Base-by-base conservation (phyloP, 148 eudicot genomes). In the Vaccinium darrowii region DNA sequence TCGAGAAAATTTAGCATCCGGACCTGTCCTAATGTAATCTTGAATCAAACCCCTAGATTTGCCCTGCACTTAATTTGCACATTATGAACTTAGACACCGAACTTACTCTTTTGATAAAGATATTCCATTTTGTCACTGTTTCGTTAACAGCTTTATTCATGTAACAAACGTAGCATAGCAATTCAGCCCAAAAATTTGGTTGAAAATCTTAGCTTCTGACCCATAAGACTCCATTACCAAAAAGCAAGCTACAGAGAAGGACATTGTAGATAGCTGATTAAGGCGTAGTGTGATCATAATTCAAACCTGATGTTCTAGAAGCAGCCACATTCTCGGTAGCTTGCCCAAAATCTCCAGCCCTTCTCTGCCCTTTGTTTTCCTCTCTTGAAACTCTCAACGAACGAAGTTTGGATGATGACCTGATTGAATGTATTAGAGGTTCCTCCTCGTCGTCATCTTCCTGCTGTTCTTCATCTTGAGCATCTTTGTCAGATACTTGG, bases 401-500 rank as follows among this genome's bases (percentile, higher is more conserved):
- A 87, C 93, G 91, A 77, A 95, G 89, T 86, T 97, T 97, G 65
- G 95, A 76, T 47, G 99, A 89, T 51, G 98, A 90, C 87, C 87
- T 90, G 14, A 95, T 69, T 49, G 96, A 91, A 74, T 91, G 90
- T 87, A 95, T 94, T 82, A 97, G 83, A 84, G 98, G 94, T 58
- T 88, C 89, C 67, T 94, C 91, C 52, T 95, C 98, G n/a, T 96
- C 99, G 36, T 88, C 94, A 14, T 91, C 95, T 52, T 88, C 91
- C 79, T 90, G 92, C 87, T 89, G 90, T 62, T 90, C 90, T 75
- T 92, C 98, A 83, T 88, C 93, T 43, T 88, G 91, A 82, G 90
- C 94, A 85, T 94, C 96, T 43, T 90, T 95, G 81, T 96, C 99
- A 56, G 98, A 95, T 77, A 84, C 91, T 84, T 98, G 92, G 74